Base-by-base conservation (phyloP, 2,329 filamentous ascomycete genomes). In the Nemania bipapillata region DNA sequence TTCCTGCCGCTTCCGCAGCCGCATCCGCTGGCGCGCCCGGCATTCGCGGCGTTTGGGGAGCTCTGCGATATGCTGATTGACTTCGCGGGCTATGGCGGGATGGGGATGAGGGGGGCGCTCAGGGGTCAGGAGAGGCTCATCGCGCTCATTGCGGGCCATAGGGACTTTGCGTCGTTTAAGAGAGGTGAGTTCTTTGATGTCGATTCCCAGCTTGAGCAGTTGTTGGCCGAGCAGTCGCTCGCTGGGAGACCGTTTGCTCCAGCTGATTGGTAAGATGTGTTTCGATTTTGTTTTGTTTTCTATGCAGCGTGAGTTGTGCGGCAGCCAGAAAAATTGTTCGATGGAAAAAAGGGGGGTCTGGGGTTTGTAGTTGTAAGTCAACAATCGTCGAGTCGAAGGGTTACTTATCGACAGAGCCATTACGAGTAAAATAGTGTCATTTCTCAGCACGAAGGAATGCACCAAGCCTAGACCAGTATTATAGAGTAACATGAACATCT, bases 1-100 rank as follows among this genome's bases (percentile, higher is more conserved):
- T n/a, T n/a, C n/a, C n/a, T n/a, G n/a, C n/a, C n/a, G n/a, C n/a
- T n/a, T n/a, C n/a, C n/a, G n/a, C n/a, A n/a, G n/a, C n/a, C n/a
- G n/a, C n/a, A n/a, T n/a, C n/a, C n/a, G n/a, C n/a, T n/a, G n/a
- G n/a, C n/a, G n/a, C 12, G 26, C 6, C 15, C 37, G 1, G 20
- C 37, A 0, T 50, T 70, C 22, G 15, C 22, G 15, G 45, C 50
- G 1, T 70, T 53, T 24, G 69, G 58, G 15, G 69, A 66, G 12
- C 40, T 70, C 4, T 65, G 66, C 3, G 69, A 70, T n/a, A 50
- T 70, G 62, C 28, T 69, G 28, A 3, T 69, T 7, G 62, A 70
- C 5, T 26, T 20, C 4, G 62, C 54, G 5, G 62, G 66, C 3
- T 70, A 70, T 8, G 20, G 30, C 8, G 49, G 22, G 3, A 26